phyloP scores from a whole-genome alignment of 108 stramenopile genomes.

The Pseudonitzschia delicatissima region DNA sequence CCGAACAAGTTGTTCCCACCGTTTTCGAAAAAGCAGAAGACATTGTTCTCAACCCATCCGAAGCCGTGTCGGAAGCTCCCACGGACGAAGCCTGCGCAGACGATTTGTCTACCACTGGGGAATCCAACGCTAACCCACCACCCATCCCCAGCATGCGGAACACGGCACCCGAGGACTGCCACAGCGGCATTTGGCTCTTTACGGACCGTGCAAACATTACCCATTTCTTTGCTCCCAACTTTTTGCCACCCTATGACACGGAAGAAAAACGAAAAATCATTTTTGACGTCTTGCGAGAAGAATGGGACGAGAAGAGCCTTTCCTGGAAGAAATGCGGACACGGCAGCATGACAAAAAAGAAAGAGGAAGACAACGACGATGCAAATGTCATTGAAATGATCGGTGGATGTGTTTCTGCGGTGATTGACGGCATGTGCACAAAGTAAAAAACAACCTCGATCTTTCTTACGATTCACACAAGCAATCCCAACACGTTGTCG shows the following conservation, averaged over 20 bases:
- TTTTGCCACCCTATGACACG: constrained; percentile 83
- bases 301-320: constrained; percentile 79
- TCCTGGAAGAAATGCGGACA: constrained; percentile 59
- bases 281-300: constrained; percentile 65
- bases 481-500: too few species aligned
- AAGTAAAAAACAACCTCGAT: too few species aligned
- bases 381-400: too few species aligned
- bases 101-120: not conserved
- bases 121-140: not conserved
- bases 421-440: constrained; percentile 1
- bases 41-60: not conserved
- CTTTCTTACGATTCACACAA: too few species aligned
- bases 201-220: constrained; percentile 75
- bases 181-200: constrained; percentile 76
- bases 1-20: not conserved
- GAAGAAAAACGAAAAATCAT: constrained; percentile 74
- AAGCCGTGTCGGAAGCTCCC: not conserved
- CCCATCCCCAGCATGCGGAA: too few species aligned
- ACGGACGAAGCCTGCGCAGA: not conserved
- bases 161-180: constrained; percentile 1
- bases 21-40: not conserved
- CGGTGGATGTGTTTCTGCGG: not conserved
- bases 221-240: constrained; percentile 83
- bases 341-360: constrained; percentile 34
- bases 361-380: not conserved